Conservation (phyloP, 495 filamentous ascomycete genomes). For the Talaromyces proteolyticus region DNA sequence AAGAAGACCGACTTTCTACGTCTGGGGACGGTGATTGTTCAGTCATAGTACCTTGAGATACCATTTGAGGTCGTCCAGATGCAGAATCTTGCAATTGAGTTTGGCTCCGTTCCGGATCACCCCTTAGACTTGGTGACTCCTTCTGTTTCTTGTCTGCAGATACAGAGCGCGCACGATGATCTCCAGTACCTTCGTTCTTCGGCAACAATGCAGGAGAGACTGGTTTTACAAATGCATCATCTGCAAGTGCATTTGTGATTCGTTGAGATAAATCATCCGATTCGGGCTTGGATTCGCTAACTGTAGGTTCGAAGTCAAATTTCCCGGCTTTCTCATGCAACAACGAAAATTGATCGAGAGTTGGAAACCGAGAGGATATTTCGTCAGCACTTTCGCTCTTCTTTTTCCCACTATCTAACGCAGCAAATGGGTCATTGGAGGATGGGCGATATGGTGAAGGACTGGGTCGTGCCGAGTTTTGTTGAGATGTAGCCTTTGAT, state of each 20-base stretch:
- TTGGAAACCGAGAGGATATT: conserved; percentile 78
- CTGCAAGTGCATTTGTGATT: conserved; percentile 78
- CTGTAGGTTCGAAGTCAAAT: conserved; percentile 73
- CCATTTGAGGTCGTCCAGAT: conserved; percentile 61
- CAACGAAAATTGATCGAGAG: conserved; percentile 87
- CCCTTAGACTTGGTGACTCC: conserved; percentile 15
- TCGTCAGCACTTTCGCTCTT: conserved; percentile 59
- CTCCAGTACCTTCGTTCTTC: conserved; percentile 14
- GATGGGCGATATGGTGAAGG: conserved; percentile 64
- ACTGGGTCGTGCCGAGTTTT: conserved; percentile 52
- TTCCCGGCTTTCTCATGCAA: conserved; percentile 80
- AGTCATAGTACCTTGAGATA: conserved; percentile 95
- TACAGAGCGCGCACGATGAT: conserved; percentile 22
- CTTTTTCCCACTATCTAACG: conserved; percentile 62
- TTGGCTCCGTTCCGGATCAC: conserved; percentile 17
- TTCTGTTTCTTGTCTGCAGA: conserved; percentile 13
- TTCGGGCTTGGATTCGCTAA: conserved; percentile 39
- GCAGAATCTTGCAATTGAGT: conserved; percentile 49
- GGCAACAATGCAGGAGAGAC: conserved; percentile 25
- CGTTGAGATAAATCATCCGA: conserved; percentile 63
- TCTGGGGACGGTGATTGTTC: conserved; percentile 61
- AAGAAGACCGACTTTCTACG: conserved; percentile 28
- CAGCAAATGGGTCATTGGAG: conserved; percentile 82
- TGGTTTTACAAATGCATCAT: conserved; percentile 72
- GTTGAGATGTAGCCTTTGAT: conserved; percentile 41